Conservation (phyloP, 768 basidiomycete species). For the Psilocybe sp. region DNA sequence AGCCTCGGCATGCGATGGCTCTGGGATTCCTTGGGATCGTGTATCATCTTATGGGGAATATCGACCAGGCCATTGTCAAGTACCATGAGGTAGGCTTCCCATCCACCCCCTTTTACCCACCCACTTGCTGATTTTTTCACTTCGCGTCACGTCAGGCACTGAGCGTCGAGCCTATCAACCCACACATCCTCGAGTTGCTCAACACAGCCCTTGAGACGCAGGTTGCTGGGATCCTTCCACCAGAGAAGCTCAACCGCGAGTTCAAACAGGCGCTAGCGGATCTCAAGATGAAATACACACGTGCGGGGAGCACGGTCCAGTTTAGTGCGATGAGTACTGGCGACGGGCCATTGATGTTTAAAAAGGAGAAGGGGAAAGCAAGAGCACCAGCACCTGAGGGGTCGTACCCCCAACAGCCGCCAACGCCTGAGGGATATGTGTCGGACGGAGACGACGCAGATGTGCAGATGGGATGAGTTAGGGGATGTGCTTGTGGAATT, state of each 20-base stretch:
- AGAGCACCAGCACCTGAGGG: no score
- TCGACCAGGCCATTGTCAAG: conserved; percentile 80
- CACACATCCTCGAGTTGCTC: conserved; percentile 75
- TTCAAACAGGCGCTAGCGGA: conserved; percentile 26
- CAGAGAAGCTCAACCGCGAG: conserved; percentile 20
- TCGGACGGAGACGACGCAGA: no score
- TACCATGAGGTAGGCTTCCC: conserved; percentile 79
- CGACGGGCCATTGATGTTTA: no score
- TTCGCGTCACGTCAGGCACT: conserved; percentile 48
- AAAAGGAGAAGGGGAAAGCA: conserved; percentile 23
- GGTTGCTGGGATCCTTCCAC: conserved; percentile 14
- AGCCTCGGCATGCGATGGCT: conserved; percentile 79
- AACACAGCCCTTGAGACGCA: conserved; percentile 73
- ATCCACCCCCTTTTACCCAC: not conserved
- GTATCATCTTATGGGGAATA: conserved; percentile 67
- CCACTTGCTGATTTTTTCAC: conserved; percentile 26
- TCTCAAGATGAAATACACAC: conserved; percentile 30
- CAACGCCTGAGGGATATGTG: no score
- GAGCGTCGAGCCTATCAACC: conserved; percentile 80
- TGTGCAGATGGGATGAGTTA: no score
- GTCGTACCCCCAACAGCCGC: no score
- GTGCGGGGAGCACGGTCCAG: not conserved
- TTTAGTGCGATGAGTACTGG: no score
- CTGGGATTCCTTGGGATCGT: conserved; percentile 90
- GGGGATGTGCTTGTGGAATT: no score